Conservation (phyloP, 2,329 filamentous ascomycete genomes). For the Cercospora sp. region DNA sequence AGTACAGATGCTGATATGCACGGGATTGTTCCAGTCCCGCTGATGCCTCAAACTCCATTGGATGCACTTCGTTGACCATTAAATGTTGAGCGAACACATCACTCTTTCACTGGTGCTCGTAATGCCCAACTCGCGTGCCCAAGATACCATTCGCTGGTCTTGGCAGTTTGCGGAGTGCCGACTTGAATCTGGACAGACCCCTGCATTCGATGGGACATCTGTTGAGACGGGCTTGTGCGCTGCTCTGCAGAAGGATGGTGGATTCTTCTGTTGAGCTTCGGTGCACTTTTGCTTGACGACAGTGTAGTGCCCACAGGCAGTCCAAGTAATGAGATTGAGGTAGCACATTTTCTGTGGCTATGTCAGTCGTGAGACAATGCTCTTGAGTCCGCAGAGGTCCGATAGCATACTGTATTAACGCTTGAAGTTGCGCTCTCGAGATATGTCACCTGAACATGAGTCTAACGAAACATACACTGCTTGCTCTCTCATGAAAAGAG, state of each 20-base stretch:
- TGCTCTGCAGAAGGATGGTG: neutral
- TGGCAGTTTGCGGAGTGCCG: neutral
- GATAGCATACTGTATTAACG: neutral
- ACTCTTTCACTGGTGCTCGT: neutral
- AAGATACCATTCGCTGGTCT: neutral
- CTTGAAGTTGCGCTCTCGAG: neutral
- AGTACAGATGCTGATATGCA: neutral
- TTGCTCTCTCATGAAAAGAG: neutral
- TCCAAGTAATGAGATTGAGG: conserved; percentile 9
- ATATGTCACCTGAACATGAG: neutral
- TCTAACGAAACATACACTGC: neutral
- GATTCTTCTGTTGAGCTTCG: neutral
- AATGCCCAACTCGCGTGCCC: neutral
- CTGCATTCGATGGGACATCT: neutral
- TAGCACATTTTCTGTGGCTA: conserved; percentile 3
- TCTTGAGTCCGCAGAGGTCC: neutral
- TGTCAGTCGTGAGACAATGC: neutral
- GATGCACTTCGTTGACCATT: neutral
- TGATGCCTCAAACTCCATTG: neutral
- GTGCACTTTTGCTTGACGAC: conserved; percentile 6
- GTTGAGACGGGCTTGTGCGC: neutral
- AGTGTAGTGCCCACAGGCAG: conserved; percentile 2
- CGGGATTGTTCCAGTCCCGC: neutral
- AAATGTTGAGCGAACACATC: neutral
- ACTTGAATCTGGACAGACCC: neutral